Conservation (phyloP, 306 rosid genomes). For the Prinsepia uniflora region DNA sequence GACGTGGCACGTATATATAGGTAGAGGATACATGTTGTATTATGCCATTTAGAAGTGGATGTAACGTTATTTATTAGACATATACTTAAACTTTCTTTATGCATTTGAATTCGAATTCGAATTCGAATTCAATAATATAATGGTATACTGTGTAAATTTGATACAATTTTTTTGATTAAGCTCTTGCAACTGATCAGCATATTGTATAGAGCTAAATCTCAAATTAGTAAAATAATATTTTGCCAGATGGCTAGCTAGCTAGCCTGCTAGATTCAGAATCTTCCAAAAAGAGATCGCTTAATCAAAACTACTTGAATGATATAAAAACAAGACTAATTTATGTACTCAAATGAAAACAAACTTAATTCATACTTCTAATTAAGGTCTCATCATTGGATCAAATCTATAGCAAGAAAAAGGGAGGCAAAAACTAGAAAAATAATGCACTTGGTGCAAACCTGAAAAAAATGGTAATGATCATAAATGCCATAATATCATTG, state of each 20-base stretch:
- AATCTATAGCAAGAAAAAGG: conserved; percentile 12
- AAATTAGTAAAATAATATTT: too few species aligned
- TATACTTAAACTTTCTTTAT: too few species aligned
- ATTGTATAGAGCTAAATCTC: too few species aligned
- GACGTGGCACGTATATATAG: too few species aligned
- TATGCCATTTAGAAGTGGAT: too few species aligned
- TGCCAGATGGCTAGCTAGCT: background rate
- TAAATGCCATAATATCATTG: conserved; percentile 10
- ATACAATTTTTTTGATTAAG: too few species aligned
- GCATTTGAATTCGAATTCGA: too few species aligned
- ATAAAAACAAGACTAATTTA: background rate
- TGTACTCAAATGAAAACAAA: background rate
- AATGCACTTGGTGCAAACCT: background rate
- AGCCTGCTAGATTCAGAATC: background rate
- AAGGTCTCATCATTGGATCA: conserved; percentile 4
- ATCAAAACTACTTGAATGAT: background rate
- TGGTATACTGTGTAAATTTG: too few species aligned
- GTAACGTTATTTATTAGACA: too few species aligned
- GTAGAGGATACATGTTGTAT: too few species aligned
- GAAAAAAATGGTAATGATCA: conserved; percentile 2
- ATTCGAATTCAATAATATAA: too few species aligned
- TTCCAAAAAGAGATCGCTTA: conserved; percentile 2
- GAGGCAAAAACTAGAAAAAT: background rate
- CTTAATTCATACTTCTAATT: background rate
- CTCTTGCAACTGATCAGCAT: too few species aligned